A percentile compares a stretch with the other conserved stretches of the same genome.
Evolutionary conservation across 345 rosid genomes (phyloP).

Genomic region (Melaleuca alternifolia): DNA sequence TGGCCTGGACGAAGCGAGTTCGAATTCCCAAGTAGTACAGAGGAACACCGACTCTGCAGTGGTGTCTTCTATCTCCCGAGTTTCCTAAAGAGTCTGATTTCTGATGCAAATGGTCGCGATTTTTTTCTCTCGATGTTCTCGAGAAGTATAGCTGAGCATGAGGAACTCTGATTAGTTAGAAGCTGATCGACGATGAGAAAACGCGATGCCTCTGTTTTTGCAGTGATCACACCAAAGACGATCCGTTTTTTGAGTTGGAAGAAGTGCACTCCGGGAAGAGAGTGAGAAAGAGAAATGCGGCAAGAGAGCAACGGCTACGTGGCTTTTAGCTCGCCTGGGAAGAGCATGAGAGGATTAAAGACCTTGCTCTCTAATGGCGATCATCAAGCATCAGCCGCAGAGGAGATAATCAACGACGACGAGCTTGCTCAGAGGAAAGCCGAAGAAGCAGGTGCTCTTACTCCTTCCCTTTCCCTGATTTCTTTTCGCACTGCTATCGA

Average conservation of each 20-base stretch:
- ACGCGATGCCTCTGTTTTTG: neutral
- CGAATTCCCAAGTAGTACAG: neutral
- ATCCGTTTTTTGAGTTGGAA: neutral
- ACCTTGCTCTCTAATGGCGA: conserved; percentile 24
- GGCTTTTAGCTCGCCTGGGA: conserved; percentile 34
- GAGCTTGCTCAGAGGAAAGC: conserved; percentile 89
- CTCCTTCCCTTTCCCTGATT: neutral
- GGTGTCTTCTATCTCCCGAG: neutral
- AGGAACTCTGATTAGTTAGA: neutral
- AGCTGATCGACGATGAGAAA: neutral
- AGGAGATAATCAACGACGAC: conserved; percentile 48
- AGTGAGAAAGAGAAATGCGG: conserved; percentile 33
- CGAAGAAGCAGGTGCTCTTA: conserved; percentile 75
- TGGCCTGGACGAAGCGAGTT: neutral
- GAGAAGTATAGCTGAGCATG: neutral
- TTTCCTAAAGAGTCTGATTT: neutral
- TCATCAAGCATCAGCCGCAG: conserved; percentile 5
- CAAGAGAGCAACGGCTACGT: conserved; percentile 32
- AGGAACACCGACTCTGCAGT: neutral
- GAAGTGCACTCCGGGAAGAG: neutral
- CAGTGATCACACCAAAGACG: neutral
- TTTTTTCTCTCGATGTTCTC: neutral
- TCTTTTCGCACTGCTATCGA: neutral
- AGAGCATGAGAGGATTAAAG: conserved; percentile 50
- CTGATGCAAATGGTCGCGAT: neutral